Evolutionary conservation across 2,329 filamentous ascomycete species (phyloP).

Genomic region (Colletotrichum tamarilloi): DNA sequence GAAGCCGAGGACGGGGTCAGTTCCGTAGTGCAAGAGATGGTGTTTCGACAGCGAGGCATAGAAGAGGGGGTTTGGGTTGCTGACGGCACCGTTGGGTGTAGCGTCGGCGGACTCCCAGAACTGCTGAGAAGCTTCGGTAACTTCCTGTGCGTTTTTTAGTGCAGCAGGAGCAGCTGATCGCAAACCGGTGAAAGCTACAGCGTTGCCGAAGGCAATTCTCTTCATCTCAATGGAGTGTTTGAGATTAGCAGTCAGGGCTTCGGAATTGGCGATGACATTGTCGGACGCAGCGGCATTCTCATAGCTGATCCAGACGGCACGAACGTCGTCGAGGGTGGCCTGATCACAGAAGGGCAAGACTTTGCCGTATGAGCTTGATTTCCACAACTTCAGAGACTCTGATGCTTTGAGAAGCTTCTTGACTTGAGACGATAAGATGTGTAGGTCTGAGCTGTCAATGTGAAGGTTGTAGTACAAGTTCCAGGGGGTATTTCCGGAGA

Average conservation of each 20-base stretch:
- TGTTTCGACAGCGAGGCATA: slow-evolving; percentile 43
- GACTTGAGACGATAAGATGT: slow-evolving; percentile 44
- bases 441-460: slow-evolving; percentile 51
- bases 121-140: slow-evolving; percentile 40
- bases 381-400: slow-evolving; percentile 55
- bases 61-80: slow-evolving; percentile 56
- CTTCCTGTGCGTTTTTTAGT: slow-evolving; percentile 38
- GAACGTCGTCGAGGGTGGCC: slow-evolving; percentile 50
- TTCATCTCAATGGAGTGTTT: slow-evolving; percentile 5
- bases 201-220: slow-evolving; percentile 28
- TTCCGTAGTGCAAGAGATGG: slow-evolving; percentile 57
- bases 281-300: slow-evolving; percentile 1
- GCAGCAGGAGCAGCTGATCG: slow-evolving; percentile 53
- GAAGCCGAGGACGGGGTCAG: slow-evolving; percentile 65
- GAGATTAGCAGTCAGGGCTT: slow-evolving; percentile 11
- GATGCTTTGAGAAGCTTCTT: slow-evolving; percentile 54
- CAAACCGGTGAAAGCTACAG: slow-evolving; percentile 44
- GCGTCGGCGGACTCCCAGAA: slow-evolving; percentile 51
- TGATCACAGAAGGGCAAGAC: slow-evolving; percentile 60
- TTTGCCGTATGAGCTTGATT: slow-evolving; percentile 53
- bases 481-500: slow-evolving; percentile 53
- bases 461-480: slow-evolving; percentile 66
- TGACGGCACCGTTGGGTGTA: slow-evolving; percentile 26
- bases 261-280: background rate
- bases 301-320: slow-evolving; percentile 26